Base-by-base conservation (phyloP, 768 basidiomycete species). In the Boletus pseudopeckii region DNA sequence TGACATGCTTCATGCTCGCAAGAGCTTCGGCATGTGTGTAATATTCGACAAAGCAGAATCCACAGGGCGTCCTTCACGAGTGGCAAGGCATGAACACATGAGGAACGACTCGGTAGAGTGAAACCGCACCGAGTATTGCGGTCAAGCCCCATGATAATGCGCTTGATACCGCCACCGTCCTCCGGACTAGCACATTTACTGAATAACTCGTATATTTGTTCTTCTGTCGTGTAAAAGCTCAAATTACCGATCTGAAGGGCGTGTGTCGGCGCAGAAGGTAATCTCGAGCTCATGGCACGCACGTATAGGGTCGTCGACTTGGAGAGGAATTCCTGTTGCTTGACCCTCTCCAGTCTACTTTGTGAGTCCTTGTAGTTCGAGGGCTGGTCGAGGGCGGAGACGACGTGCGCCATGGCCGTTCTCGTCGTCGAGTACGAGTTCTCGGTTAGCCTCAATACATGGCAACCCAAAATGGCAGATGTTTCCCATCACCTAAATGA, bases 281-380 rank as follows among this genome's bases (percentile, higher is more conserved):
- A 56, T 45, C 46, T 11, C 24, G 47, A n/a, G 14, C 28, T 7
- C 26, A 38, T 32, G 34, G 50, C 22, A 75, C 90, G 69, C 70
- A 97, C 92, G 67, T 98, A 98, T 57, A 98, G 80, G 2, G 96
- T 98, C 24, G 85, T 84, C 7, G 92, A 93, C 65, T 86, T 90
- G 40, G 81, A 70, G 37, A 97, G 83, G n/a, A 91, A 68, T 8
- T 92, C 87, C 61, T 85, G 81, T 67, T 95, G 92, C 59, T 72
- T 85, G 60, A 82, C 78, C 57, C 89, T 79, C 74, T 97, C 88
- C 48, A 93, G 74, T 51, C 87, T 82, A 37, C 80, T 77, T 72
- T 95, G 90, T 14, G 91, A 95, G 73, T 99, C 96, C 70, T 94
- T 92, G 75, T 99, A 99, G 71, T 93, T 92, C 6, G 94, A 97